Evolutionary conservation across 2,329 filamentous ascomycete species (phyloP), one percentile per base, ranked within the genome.

Genomic region (Arthrobotrys sinensis): DNA sequence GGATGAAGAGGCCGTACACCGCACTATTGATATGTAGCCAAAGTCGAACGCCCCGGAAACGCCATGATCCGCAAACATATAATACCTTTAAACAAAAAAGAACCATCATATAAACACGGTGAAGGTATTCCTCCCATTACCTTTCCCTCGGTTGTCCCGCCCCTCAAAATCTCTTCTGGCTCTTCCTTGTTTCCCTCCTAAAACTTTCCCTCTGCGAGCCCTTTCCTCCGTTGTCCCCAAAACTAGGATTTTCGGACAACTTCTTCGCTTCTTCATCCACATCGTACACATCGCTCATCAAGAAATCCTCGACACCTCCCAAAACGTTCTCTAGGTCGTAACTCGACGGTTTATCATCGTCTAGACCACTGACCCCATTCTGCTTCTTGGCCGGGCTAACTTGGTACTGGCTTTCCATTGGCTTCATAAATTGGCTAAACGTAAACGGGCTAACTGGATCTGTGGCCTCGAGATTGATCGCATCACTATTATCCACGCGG

Each of bases 271-370:
- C 75, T 21, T 71, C 75, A 5, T 78, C 75, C 0, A 78, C 67
- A 64, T 78, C 75, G 32, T 78, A 78, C 45, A 78, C 75, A 57
- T 78, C 75, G 32, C 67, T 72, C 75, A 78, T 78, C 36, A 78
- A 50, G 34, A 72, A 78, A 24, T 72, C 75, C n/a, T 78, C 75
- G 5, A 78, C 67, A 8, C 75, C 67, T 7, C 75, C 75, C 4
- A 78, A 34, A 19, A 78, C 75, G 16, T 78, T 67, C 14, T 78
- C 67, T 7, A 78, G 64, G 64, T 78, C 67, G 36, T 72, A 78
- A 19, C 67, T 78, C 12, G 73, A 71, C 19, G 60, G 67, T 16
- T 52, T 24, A 12, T 78, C 70, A 4, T 75, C 62, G 1, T 12
- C 32, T n/a, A 67, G 24, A 16, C 8, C 10, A 36, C 24, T 14